A percentile compares a stretch with the other conserved stretches of the same genome.
Evolutionary conservation across 345 rosid species (phyloP).

Genomic region (Salix viminalis): DNA sequence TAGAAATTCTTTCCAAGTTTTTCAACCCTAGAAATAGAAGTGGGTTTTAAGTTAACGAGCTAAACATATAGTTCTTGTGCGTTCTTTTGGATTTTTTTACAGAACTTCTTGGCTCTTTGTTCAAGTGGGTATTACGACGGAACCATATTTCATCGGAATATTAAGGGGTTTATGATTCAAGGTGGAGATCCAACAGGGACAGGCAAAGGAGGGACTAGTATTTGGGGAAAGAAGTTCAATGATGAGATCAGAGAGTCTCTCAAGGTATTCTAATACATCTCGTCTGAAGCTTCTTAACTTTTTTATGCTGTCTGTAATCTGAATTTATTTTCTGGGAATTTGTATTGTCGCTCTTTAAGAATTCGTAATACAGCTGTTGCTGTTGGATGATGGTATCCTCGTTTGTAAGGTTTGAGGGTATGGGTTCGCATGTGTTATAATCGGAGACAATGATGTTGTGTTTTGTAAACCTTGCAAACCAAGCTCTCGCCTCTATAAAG

Average conservation of each 20-base stretch:
- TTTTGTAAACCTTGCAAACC: neutral
- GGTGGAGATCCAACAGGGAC: slow-evolving; percentile 97
- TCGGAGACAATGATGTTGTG: neutral
- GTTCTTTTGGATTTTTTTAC: slow-evolving; percentile 19
- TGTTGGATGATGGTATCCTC: neutral
- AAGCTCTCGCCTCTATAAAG: neutral
- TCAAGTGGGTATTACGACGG: slow-evolving; percentile 92
- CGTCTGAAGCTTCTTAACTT: neutral
- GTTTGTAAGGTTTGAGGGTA: neutral
- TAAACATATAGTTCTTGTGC: neutral
- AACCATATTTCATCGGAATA: slow-evolving; percentile 83
- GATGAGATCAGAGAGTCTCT: slow-evolving; percentile 97
- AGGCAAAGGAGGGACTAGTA: slow-evolving; percentile 96
- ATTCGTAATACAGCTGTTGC: neutral
- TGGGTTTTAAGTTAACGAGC: neutral
- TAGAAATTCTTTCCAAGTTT: too few species aligned
- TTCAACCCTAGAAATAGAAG: neutral
- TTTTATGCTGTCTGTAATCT: neutral
- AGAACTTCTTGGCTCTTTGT: slow-evolving; percentile 95
- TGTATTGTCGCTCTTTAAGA: neutral
- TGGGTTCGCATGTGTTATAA: neutral
- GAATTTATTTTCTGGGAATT: neutral
- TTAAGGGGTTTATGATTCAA: slow-evolving; percentile 98
- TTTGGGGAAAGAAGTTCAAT: slow-evolving; percentile 97
- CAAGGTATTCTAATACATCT: slow-evolving; percentile 45